Conservation (phyloP, 805 yeast genomes). For the Metschnikowia koreensis region DNA sequence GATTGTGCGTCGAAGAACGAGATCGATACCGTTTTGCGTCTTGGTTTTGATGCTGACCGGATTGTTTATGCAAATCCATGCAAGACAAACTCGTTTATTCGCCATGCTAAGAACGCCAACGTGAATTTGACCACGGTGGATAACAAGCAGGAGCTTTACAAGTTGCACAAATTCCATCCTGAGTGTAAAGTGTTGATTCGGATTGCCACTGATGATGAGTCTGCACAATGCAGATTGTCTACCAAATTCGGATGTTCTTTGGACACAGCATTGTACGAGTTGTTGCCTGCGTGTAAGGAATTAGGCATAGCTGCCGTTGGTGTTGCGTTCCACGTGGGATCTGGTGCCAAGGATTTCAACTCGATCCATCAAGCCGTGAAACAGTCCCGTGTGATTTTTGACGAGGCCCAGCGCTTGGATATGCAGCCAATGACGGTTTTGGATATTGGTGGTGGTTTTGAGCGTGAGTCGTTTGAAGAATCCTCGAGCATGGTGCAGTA, state of each 20-base stretch:
- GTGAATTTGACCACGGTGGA: constrained; percentile 85
- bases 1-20: constrained; percentile 93
- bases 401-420: constrained; percentile 48
- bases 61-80: constrained; percentile 94
- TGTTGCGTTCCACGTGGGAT: constrained; percentile 93
- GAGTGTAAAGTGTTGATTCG: constrained; percentile 69
- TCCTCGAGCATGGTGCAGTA: constrained; percentile 56
- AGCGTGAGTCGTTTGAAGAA: constrained; percentile 55
- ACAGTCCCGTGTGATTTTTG: constrained; percentile 70
- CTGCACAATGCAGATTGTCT: constrained; percentile 81
- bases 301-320: constrained; percentile 70
- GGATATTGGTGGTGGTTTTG: constrained; percentile 96
- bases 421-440: constrained; percentile 48
- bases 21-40: constrained; percentile 59
- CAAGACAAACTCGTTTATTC: constrained; percentile 77
- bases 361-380: constrained; percentile 67
- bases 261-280: constrained; percentile 44
- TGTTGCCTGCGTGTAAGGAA: constrained; percentile 61
- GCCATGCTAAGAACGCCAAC: constrained; percentile 57
- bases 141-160: constrained; percentile 78
- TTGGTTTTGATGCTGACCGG: constrained; percentile 63
- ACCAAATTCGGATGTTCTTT: constrained; percentile 86
- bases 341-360: constrained; percentile 77
- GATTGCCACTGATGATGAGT: constrained; percentile 84
- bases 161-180: constrained; percentile 68